Base-by-base conservation (phyloP, 2,329 filamentous ascomycete species). In the Aspergillus sp. region DNA sequence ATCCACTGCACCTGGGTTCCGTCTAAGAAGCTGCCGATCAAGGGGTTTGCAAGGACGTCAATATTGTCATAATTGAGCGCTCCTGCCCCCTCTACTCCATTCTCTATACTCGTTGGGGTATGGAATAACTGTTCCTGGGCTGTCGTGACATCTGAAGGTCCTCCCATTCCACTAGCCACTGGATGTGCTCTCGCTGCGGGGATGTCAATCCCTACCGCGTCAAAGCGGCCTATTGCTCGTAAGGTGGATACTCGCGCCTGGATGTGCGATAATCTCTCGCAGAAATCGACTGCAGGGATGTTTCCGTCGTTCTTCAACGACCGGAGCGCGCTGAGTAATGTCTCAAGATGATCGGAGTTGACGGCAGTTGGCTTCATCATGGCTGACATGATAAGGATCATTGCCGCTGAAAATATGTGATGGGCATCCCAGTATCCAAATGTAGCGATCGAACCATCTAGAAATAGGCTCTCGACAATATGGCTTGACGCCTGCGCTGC, bases 391-490 rank as follows among this genome's bases (percentile, higher is more conserved):
- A 58, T 58, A 25, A 58, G 56, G n/a, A 58, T 50, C 51, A 58
- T 58, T n/a, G 56, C 44, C 4, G 56, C 56, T 8, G 56, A 58
- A 27, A 58, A 58, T 4, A 58, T 58, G 21, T 58, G 56, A 14
- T 58, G 56, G 5, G 56, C 56, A 14, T 58, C 56, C 56, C 56
- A 58, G 19, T 54, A 58, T 17, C 56, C 56, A 40, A 58, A 58
- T 11, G 45, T 54, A 17, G 56, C 56, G 12, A 58, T 53, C 27
- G 44, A 50, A 15, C 56, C 51, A 15, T 58, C 51, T 4, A 50
- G 6, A 15, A 58, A 58, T 14, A 58, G 45, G 8, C 45, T n/a
- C 21, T 58, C 51, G 14, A 58, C 51, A 6, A 54, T 58, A 23
- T 39, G 45, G 31, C 56, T 58, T 14, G 56, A 54, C 5, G 51